These are phyloP conservation scores for Lactifluus rugatus DNA, from an alignment of 768 basidiomycete genomes.

Conservation along the genomic window DNA sequence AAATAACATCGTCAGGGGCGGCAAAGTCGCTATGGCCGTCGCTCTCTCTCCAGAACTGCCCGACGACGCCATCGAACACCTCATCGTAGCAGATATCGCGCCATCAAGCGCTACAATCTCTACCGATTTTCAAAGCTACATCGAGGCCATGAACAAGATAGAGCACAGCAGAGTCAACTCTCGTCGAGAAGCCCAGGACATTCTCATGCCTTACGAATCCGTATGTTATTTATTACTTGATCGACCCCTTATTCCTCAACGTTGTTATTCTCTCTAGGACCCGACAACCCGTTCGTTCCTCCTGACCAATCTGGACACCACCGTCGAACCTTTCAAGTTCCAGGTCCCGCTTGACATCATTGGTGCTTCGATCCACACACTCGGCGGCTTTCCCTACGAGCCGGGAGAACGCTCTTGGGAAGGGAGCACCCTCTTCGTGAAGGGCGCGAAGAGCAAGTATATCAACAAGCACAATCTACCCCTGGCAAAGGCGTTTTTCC, in stretches of 20 bases:
- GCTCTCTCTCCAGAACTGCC: conserved; percentile 44
- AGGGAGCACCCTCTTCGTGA: conserved; percentile 62
- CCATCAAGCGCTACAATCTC: conserved; percentile 52
- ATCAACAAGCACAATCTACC: conserved; percentile 65
- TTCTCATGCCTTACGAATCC: conserved; percentile 52
- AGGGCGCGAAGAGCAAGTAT: conserved; percentile 74
- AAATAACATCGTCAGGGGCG: conserved; percentile 49
- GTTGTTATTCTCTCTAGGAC: conserved; percentile 40
- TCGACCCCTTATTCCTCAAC: background rate
- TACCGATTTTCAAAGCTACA: conserved; percentile 55
- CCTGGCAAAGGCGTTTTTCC: conserved; percentile 60
- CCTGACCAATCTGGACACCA: conserved; percentile 64
- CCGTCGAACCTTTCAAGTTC: conserved; percentile 43
- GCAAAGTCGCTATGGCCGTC: conserved; percentile 69
- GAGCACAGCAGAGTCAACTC: conserved; percentile 48
- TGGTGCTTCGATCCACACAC: conserved; percentile 44
- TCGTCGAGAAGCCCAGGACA: conserved; percentile 59
- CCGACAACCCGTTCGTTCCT: conserved; percentile 70
- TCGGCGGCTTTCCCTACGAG: conserved; percentile 72
- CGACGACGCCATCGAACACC: conserved; percentile 35
- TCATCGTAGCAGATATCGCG: conserved; percentile 77
- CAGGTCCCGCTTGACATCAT: conserved; percentile 66
- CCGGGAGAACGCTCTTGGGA: conserved; percentile 43
- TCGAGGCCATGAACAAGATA: conserved; percentile 65
- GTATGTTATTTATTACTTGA: conserved; percentile 29